Conservation (phyloP, 805 yeast genomes). For the Crinitomyces ghanaensis region DNA sequence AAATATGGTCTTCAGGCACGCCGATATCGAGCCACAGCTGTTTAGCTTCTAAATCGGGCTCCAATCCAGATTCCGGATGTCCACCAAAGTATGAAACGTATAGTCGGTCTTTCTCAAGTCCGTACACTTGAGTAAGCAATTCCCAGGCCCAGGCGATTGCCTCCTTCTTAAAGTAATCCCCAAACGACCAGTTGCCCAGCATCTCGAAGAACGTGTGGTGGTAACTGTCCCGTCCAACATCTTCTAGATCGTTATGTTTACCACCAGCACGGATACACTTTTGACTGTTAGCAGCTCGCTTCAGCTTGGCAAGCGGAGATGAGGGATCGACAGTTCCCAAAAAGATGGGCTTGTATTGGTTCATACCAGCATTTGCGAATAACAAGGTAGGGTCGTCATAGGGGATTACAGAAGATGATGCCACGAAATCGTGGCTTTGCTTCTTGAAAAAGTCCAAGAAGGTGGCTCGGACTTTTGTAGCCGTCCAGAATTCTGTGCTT, state of each 20-base stretch:
- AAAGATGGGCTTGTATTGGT: constrained; percentile 96
- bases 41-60: constrained; percentile 91
- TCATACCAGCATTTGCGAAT: constrained; percentile 99
- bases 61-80: constrained; percentile 67
- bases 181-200: constrained; percentile 99
- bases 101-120: constrained; percentile 64
- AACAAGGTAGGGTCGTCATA: constrained; percentile 95
- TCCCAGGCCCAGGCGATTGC: constrained; percentile 90
- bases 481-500: too few relatives aligned
- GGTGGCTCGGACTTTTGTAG: constrained; percentile 64
- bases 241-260: constrained; percentile 91
- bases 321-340: constrained; percentile 96
- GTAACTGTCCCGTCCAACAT: constrained; percentile 94
- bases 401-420: constrained; percentile 92
- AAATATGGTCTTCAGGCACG: constrained; percentile 80
- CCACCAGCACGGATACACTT: constrained; percentile 99
- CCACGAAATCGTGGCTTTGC: constrained; percentile 66
- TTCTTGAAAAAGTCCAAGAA: constrained; percentile 70
- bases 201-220: constrained; percentile 98
- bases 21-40: constrained; percentile 79
- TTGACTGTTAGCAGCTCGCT: constrained; percentile 90
- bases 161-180: constrained; percentile 94
- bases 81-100: constrained; percentile 98
- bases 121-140: constrained; percentile 73
- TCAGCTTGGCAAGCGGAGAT: constrained; percentile 70